Percentiles rank a stretch among this genome's conserved stretches.
phyloP scores from a whole-genome alignment of 768 basidiomycete genomes.

The Termitomyces titanicus region DNA sequence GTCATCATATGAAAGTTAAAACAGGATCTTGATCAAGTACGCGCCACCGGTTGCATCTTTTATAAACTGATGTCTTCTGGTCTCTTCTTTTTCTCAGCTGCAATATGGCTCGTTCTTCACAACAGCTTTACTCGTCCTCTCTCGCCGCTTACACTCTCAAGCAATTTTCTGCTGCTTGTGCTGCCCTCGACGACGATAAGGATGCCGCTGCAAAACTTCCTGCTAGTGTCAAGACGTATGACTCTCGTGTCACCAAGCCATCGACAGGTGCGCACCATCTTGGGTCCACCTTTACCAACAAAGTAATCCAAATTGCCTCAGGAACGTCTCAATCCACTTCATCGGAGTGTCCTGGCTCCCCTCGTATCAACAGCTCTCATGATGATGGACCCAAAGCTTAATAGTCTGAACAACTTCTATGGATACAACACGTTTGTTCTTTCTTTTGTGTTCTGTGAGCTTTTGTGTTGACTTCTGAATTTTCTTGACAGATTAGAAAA shows the following conservation, averaged over 20 bases:
- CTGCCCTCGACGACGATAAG: conserved; percentile 27
- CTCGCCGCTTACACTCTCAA: conserved; percentile 46
- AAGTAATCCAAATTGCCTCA: neutral
- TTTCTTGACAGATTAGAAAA: neutral
- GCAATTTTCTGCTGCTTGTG: conserved; percentile 39
- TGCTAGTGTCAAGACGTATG: conserved; percentile 24
- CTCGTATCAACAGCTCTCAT: neutral
- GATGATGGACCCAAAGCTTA: neutral
- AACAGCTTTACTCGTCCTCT: conserved; percentile 40
- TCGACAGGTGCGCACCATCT: conserved; percentile 1
- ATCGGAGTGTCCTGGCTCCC: neutral
- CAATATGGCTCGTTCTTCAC: conserved; percentile 18
- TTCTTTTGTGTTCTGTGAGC: neutral
- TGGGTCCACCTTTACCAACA: neutral
- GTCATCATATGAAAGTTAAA: neutral
- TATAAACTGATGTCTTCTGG: conserved; percentile 6
- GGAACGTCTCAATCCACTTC: neutral
- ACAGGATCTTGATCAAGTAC: neutral
- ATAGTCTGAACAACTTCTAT: neutral
- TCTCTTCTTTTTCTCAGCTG: neutral
- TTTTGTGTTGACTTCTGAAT: neutral
- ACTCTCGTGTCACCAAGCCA: conserved; percentile 10
- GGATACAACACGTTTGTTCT: neutral
- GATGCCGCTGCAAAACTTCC: conserved; percentile 36
- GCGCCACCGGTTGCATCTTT: conserved; percentile 7